Conservation (phyloP, 768 basidiomycete genomes). For the Xanthoconium purpureum region DNA sequence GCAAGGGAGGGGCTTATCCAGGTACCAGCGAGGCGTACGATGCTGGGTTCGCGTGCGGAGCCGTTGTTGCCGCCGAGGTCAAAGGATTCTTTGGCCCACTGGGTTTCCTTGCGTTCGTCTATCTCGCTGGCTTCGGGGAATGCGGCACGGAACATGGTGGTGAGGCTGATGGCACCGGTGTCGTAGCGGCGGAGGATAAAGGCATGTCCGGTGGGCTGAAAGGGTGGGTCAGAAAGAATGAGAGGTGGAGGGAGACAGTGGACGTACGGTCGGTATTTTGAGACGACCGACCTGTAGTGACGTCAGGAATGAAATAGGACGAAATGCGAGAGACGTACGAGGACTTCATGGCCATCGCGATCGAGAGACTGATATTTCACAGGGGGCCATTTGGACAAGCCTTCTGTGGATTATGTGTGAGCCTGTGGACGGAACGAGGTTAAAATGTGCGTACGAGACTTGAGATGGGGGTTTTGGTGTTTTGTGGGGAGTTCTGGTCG, state of each 20-base stretch:
- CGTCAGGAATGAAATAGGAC: constrained; percentile 14
- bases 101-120: constrained; percentile 75
- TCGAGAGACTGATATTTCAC: constrained; percentile 93
- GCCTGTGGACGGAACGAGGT: fast-evolving
- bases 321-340: constrained; percentile 45
- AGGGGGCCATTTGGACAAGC: constrained; percentile 50
- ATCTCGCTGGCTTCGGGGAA: constrained; percentile 78
- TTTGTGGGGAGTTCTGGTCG: constrained; percentile 53
- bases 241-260: background rate
- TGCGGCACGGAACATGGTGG: constrained; percentile 95
- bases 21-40: constrained; percentile 82
- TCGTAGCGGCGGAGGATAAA: constrained; percentile 94
- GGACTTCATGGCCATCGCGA: constrained; percentile 82
- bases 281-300: constrained; percentile 73
- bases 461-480: constrained; percentile 50
- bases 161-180: constrained; percentile 86
- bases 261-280: constrained; percentile 83
- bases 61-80: constrained; percentile 80
- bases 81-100: constrained; percentile 79
- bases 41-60: constrained; percentile 51
- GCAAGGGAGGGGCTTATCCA: constrained; percentile 77
- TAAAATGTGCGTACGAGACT: constrained; percentile 35
- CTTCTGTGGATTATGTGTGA: constrained; percentile 27
- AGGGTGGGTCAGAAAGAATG: constrained; percentile 15
- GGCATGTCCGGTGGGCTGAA: constrained; percentile 74